Conservation (phyloP, 1,284 basidiomycete species). For the Ganoderma boninense region DNA sequence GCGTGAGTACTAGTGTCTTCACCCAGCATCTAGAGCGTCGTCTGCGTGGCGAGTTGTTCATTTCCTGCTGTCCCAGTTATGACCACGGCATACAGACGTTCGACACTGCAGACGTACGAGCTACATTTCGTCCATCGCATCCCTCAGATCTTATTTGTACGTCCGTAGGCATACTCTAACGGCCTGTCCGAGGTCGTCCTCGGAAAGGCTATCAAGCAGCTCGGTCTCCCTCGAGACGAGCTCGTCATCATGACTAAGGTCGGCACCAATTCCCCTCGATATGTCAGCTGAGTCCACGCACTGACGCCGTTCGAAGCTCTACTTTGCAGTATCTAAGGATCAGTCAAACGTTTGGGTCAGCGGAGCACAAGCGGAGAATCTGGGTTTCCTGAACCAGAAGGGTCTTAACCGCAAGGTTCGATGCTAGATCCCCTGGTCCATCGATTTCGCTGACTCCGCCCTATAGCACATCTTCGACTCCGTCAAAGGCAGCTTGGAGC, state of each 20-base stretch:
- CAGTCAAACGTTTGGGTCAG: constrained; percentile 23
- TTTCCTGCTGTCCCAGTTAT: constrained; percentile 28
- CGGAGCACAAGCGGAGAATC: constrained; percentile 21
- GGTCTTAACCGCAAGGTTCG: constrained; percentile 44
- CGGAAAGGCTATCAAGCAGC: constrained; percentile 65
- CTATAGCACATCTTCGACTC: constrained; percentile 53
- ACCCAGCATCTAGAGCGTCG: not conserved
- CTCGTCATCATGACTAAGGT: constrained; percentile 67
- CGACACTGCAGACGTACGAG: constrained; percentile 55
- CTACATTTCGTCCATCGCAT: not conserved
- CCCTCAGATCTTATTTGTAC: not conserved
- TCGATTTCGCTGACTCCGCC: not conserved
- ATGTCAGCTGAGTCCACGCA: not conserved
- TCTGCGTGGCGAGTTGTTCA: not conserved
- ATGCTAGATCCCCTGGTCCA: no score
- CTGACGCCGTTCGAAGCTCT: not conserved
- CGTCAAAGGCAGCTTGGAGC: constrained; percentile 50
- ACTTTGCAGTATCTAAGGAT: constrained; percentile 34
- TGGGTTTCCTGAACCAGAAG: constrained; percentile 45
- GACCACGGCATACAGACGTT: constrained; percentile 60
- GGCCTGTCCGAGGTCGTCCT: constrained; percentile 62
- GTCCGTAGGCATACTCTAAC: constrained; percentile 42
- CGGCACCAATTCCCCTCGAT: not conserved
- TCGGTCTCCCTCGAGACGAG: constrained; percentile 61
- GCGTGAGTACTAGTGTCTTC: constrained; percentile 43